A percentile compares a stretch with the other conserved stretches of the same genome.
Conservation (phyloP, 257 asterid genomes). For the Cinchona pubescens region DNA sequence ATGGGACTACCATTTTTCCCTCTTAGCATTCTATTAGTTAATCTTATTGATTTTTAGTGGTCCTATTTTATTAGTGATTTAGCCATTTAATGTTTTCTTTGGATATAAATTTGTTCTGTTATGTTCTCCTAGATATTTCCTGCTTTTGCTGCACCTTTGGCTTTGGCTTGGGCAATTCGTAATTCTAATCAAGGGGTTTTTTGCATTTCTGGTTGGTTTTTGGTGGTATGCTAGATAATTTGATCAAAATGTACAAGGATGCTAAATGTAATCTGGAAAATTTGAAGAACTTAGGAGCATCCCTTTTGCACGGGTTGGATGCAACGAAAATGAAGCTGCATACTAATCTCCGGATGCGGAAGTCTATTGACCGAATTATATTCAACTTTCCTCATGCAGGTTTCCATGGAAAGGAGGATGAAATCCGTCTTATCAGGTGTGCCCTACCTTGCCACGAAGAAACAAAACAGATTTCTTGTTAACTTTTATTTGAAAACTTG, state of each 20-base stretch:
- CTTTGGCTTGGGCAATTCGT: not conserved
- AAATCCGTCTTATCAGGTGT: constrained; percentile 26
- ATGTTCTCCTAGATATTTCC: not conserved
- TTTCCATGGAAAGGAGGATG: constrained; percentile 44
- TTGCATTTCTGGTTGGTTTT: not conserved
- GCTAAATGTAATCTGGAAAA: constrained; percentile 34
- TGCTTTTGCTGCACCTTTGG: not conserved
- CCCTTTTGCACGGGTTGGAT: constrained; percentile 48
- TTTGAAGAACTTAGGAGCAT: constrained; percentile 41
- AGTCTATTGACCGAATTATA: constrained; percentile 55
- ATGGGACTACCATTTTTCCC: not conserved
- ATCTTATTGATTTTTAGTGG: too few relatives aligned
- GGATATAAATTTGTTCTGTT: not conserved
- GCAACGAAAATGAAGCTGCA: constrained; percentile 41
- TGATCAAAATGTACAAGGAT: constrained; percentile 47
- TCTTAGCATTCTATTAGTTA: not conserved
- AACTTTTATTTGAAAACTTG: not conserved
- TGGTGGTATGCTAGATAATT: constrained; percentile 28
- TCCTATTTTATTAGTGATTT: not conserved
- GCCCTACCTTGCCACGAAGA: not conserved
- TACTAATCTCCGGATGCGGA: constrained; percentile 27
- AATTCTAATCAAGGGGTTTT: not conserved
- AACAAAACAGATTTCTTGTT: not conserved
- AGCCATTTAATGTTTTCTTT: not conserved
- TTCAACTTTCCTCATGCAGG: constrained; percentile 83